Percentiles rank a stretch among this genome's conserved stretches.
Evolutionary conservation across 2,329 filamentous ascomycete species (phyloP).

Genomic region (Fusarium sp.): DNA sequence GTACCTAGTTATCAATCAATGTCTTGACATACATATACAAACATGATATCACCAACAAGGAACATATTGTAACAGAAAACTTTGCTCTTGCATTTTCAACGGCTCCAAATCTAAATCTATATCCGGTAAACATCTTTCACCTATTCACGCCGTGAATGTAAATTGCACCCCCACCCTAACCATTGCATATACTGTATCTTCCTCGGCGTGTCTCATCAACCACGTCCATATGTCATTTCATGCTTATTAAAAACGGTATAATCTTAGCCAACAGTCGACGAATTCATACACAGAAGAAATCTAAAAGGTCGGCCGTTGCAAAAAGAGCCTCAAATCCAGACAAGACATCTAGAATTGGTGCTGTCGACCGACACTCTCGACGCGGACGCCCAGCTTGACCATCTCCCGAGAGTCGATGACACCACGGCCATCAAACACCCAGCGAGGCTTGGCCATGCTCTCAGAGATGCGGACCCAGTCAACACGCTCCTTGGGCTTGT

Average conservation of each 20-base stretch:
- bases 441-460: slow-evolving; percentile 63
- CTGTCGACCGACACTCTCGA: slow-evolving; percentile 64
- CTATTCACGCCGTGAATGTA: slow-evolving; percentile 34
- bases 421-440: slow-evolving; percentile 68
- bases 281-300: slow-evolving; percentile 45
- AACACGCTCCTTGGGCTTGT: slow-evolving; percentile 59
- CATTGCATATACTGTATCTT: slow-evolving; percentile 30
- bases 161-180: slow-evolving; percentile 25
- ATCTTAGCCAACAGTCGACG: slow-evolving; percentile 42
- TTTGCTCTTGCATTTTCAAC: slow-evolving; percentile 40
- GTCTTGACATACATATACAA: background rate
- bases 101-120: slow-evolving; percentile 46
- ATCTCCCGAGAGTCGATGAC: slow-evolving; percentile 62
- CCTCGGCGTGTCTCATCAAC: slow-evolving; percentile 42
- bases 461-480: slow-evolving; percentile 64
- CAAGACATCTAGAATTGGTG: slow-evolving; percentile 52
- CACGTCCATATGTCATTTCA: slow-evolving; percentile 46
- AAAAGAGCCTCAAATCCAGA: slow-evolving; percentile 17
- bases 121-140: slow-evolving; percentile 34
- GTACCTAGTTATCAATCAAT: background rate
- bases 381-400: slow-evolving; percentile 61
- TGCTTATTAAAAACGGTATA: slow-evolving; percentile 50
- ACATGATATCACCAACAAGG: background rate
- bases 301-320: slow-evolving; percentile 37
- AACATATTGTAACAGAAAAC: slow-evolving; percentile 15